Conservation (phyloP, 148 eudicot species). For the Camellia japonica region DNA sequence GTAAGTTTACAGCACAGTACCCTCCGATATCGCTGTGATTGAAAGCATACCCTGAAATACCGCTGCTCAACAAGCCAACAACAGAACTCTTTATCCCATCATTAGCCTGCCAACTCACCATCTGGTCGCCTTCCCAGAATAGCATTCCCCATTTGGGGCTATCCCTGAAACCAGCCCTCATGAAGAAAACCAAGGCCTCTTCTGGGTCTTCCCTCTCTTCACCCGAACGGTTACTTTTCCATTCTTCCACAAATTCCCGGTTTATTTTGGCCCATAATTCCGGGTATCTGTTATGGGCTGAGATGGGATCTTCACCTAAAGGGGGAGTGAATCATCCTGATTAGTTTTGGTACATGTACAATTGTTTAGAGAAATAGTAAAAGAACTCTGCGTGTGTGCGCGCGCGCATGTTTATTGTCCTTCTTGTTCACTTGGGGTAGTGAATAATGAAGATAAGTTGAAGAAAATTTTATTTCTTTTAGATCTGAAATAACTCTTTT, state of each 20-base stretch:
- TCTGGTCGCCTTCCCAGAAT: constrained; percentile 99
- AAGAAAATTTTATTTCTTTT: not conserved
- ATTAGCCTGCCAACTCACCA: constrained; percentile 98
- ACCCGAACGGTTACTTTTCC: constrained; percentile 47
- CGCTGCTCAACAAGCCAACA: constrained; percentile 86
- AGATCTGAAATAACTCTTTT: not conserved
- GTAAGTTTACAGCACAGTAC: constrained; percentile 84
- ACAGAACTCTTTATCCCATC: constrained; percentile 97
- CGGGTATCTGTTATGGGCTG: constrained; percentile 96
- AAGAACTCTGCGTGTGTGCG: not conserved
- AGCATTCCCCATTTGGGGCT: constrained; percentile 98
- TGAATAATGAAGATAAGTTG: not conserved
- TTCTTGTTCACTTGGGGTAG: too few relatives aligned
- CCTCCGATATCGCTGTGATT: constrained; percentile 99
- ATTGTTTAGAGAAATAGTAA: not conserved
- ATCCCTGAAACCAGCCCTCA: constrained; percentile 92
- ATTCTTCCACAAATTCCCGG: constrained; percentile 85
- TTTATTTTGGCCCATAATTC: constrained; percentile 93
- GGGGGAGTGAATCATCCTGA: constrained; percentile 4
- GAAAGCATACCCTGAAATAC: constrained; percentile 84
- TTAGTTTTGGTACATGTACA: not conserved
- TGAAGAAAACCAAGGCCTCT: constrained; percentile 83
- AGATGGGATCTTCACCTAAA: constrained; percentile 90
- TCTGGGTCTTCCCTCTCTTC: constrained; percentile 60
- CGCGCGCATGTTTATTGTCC: too few relatives aligned